These are phyloP conservation scores for Massarina eburnea DNA, from an alignment of 2,329 filamentous ascomycete genomes.

Conservation along the genomic window DNA sequence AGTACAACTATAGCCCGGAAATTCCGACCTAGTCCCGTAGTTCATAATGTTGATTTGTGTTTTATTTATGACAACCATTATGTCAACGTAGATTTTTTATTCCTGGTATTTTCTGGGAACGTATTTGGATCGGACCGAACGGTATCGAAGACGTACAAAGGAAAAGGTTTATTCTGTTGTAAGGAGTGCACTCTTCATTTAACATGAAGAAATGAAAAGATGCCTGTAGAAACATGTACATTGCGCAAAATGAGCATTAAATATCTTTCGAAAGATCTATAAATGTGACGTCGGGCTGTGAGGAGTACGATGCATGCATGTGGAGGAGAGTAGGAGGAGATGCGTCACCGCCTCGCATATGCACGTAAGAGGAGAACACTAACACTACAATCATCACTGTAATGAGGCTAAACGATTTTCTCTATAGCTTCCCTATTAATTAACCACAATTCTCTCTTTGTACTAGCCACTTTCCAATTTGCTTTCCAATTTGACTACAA, in stretches of 20 bases:
- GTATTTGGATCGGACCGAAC: background rate
- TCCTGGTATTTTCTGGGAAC: background rate
- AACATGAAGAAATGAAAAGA: no score
- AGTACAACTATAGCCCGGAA: no score
- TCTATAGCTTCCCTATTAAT: background rate
- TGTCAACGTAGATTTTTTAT: no score
- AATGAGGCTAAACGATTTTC: background rate
- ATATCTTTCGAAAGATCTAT: no score
- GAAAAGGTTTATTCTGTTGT: no score
- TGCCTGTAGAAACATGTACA: no score
- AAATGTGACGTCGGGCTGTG: background rate
- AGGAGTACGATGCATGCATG: background rate
- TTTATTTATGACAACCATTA: background rate
- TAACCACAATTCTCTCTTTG: no score
- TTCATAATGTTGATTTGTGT: background rate
- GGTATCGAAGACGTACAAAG: no score
- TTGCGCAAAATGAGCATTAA: no score
- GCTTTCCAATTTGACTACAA: background rate
- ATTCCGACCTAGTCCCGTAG: no score
- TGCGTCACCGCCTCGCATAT: background rate
- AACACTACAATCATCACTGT: background rate
- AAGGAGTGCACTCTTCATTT: no score
- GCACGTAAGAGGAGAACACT: background rate
- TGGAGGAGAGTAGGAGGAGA: background rate
- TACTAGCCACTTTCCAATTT: no score